These are phyloP conservation scores for Phellinidium pouzarii DNA, from an alignment of 1,284 basidiomycete genomes.

Conservation along the genomic window DNA sequence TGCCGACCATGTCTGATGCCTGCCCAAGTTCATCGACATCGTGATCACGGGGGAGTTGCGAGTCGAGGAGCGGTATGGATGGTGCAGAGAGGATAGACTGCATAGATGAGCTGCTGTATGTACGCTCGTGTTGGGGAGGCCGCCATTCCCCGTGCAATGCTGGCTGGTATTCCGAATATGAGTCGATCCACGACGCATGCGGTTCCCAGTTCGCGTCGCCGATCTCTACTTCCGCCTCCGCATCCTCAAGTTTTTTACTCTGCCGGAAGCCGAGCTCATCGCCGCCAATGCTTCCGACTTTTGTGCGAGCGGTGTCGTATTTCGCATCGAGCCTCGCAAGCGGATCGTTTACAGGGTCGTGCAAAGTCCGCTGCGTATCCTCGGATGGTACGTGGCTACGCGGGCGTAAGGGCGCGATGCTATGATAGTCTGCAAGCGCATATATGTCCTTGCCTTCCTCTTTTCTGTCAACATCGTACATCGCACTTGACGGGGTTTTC, in stretches of 20 bases:
- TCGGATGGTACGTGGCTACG: conserved; percentile 25
- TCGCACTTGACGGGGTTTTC: conserved; percentile 9
- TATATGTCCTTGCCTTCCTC: conserved; percentile 11
- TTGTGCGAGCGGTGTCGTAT: conserved; percentile 3
- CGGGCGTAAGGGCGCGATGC: conserved; percentile 21
- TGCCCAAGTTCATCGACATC: conserved; percentile 9
- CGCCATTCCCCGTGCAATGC: conserved; percentile 17
- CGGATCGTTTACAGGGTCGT: conserved; percentile 27
- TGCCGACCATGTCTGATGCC: conserved; percentile 36
- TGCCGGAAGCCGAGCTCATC: conserved; percentile 12
- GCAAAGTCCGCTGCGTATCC: conserved; percentile 28
- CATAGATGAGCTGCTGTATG: conserved; percentile 12
- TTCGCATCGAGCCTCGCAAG: conserved; percentile 26
- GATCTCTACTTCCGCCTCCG: not conserved
- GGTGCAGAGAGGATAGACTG: conserved; percentile 1
- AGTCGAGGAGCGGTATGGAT: conserved; percentile 28
- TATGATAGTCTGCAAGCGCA: conserved; percentile 18
- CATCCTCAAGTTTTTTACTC: conserved; percentile 7
- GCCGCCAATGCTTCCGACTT: conserved; percentile 26
- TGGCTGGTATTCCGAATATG: conserved; percentile 16
- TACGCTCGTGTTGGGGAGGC: conserved; percentile 15
- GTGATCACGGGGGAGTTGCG: conserved; percentile 27
- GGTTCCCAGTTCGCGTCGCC: conserved; percentile 10
- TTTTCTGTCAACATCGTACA: conserved; percentile 15
- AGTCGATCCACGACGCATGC: conserved; percentile 17